Base-by-base conservation (phyloP, 371 early-diverging fungal genomes). In the Rhizopus stolonifer region DNA sequence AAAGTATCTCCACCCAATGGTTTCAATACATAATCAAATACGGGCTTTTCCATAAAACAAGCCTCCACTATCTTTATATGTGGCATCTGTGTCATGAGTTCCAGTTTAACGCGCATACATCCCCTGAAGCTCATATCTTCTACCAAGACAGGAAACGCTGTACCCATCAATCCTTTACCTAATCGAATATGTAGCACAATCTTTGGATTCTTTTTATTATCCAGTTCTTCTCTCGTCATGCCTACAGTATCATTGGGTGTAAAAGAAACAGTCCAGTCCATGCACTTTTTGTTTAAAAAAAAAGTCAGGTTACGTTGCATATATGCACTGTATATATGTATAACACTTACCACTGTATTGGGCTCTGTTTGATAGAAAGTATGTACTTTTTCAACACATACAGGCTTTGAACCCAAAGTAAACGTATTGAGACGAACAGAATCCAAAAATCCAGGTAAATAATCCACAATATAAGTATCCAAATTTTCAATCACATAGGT, bases 341-440 rank as follows among this genome's bases (percentile, higher is more conserved):
- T 43, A 18, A 6, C 22, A 58, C 68, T 55, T 79, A 91, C 88
- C 56, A 96, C 85, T 8, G 83, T 80, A 69, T 98, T 93, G 15
- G 88, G 84, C 26, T 87, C 86, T 44, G 86, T 83, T 33, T 85
- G 78, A 34, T 85, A 80, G 56, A 84, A 92, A 0, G 88, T 83
- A 57, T 86, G 84, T 40, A 99, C 87, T 17, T 82, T 79, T 47
- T 95, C 94, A 15, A 99, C 83, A 2, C 92, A 80, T 21, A 99
- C 97, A 11, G 99, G 87, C 58, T 91, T 90, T 14, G 94, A 93
- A 14, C 99, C 99, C 55, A 99, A 80, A 2, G 99, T 99, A 66
- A 99, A 96, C 17, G 91, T 88, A 6, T 95, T 86, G 21, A 99
- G 80, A 17, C 85, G 77, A 33, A 99, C 77, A 15, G 91, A 90